Conservation (phyloP, 768 basidiomycete genomes). For the Termitomyces sp. region DNA sequence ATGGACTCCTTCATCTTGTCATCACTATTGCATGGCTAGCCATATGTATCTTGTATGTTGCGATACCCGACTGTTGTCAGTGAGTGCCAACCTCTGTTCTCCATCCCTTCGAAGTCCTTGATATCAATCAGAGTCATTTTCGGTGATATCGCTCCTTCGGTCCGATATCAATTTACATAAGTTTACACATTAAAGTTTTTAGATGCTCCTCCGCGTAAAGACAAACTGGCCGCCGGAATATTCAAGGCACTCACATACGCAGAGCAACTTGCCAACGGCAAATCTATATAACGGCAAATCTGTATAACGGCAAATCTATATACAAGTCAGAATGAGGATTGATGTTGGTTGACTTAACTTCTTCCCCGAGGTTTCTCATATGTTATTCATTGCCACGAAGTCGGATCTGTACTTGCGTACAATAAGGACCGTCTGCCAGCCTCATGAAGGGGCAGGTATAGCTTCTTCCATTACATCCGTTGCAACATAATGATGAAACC, state of each 20-base stretch:
- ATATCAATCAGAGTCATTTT: neutral
- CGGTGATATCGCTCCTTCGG: neutral
- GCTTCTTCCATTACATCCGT: neutral
- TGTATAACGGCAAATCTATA: too few relatives aligned
- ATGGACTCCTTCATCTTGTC: neutral
- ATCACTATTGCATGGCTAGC: slow-evolving; percentile 2
- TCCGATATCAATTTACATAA: neutral
- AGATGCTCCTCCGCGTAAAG: neutral
- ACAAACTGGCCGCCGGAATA: neutral
- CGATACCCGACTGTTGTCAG: slow-evolving; percentile 2
- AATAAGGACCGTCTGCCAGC: neutral
- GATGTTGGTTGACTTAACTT: neutral
- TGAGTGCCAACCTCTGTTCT: neutral
- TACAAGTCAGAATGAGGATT: neutral
- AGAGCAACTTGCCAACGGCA: neutral
- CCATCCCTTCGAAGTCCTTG: neutral
- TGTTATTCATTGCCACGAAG: neutral
- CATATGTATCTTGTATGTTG: slow-evolving; percentile 3
- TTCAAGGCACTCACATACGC: neutral
- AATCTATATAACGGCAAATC: too few relatives aligned
- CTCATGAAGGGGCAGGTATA: neutral
- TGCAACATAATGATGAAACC: neutral
- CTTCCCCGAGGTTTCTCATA: neutral
- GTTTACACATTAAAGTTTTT: too few relatives aligned
- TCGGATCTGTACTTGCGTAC: neutral